A percentile compares a stretch with the other conserved stretches of the same genome.
phyloP scores from a whole-genome alignment of 2,329 filamentous ascomycete genomes.

The Akanthomyces dipterigenus region DNA sequence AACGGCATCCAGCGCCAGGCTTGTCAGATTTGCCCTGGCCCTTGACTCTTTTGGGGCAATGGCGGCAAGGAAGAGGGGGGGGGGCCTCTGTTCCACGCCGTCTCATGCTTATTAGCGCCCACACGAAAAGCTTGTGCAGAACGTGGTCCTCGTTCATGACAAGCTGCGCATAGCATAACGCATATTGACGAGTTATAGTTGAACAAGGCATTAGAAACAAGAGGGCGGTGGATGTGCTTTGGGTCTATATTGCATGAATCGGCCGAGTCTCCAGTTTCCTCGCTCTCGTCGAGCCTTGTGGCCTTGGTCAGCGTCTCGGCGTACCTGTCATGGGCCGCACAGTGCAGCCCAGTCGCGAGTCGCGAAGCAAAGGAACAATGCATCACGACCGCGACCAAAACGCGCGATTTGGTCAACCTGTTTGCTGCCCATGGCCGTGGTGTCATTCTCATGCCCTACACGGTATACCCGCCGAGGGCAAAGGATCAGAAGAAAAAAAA shows the following conservation, averaged over 20 bases:
- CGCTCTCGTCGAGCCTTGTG: background rate
- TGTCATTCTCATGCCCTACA: too few species aligned
- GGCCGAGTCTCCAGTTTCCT: background rate
- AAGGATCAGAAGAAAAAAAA: background rate
- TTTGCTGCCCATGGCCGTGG: too few species aligned
- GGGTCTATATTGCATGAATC: background rate
- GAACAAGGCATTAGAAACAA: background rate
- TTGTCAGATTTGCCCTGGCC: background rate
- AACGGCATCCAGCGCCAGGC: background rate
- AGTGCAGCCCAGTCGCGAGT: background rate
- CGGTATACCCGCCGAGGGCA: background rate
- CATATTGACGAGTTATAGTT: background rate
- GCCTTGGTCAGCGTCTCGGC: background rate
- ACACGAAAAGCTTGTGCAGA: background rate
- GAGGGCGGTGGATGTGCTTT: background rate
- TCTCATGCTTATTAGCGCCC: background rate
- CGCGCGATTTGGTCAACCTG: too few species aligned
- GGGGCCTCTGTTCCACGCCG: background rate
- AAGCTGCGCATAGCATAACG: background rate
- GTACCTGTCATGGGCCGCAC: background rate
- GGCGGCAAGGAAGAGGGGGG: too few species aligned
- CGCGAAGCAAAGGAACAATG: too few species aligned
- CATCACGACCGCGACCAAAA: too few species aligned
- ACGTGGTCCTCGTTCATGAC: background rate
- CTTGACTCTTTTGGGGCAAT: background rate